Percentiles rank a stretch among this genome's conserved stretches.
These are phyloP conservation scores for Sphagnum fallax DNA, from an alignment of 228 moss, liverwort and hornwort species.

Conservation along the genomic window DNA sequence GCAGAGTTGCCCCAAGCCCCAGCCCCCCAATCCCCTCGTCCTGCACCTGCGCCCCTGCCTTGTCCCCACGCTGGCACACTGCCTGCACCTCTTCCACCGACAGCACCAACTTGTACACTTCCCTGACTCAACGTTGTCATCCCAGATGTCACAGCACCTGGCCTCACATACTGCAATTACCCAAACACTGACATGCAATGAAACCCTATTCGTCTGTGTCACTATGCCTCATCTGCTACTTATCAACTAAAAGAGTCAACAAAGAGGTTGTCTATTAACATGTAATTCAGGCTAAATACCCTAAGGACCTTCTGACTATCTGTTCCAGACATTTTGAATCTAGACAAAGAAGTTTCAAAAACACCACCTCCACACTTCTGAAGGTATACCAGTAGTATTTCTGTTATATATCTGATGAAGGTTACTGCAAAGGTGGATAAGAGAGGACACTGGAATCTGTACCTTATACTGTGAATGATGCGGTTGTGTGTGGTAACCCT, in stretches of 20 bases:
- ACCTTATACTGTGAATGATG: slow-evolving; percentile 96
- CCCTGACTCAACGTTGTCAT: slow-evolving; percentile 52
- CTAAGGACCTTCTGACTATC: too few species aligned
- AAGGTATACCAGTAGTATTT: too few species aligned
- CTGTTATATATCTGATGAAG: too few species aligned
- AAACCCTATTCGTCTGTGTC: too few species aligned
- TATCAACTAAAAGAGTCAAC: neutral
- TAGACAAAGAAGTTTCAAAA: neutral
- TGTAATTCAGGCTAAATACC: neutral
- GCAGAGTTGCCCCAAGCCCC: slow-evolving; percentile 60
- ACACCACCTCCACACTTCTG: too few species aligned
- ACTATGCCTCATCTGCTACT: too few species aligned
- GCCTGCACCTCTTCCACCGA: slow-evolving; percentile 48
- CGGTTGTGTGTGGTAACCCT: slow-evolving; percentile 79
- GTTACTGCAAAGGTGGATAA: too few species aligned
- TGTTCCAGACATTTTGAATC: neutral
- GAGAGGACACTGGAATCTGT: neutral
- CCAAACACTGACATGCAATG: slow-evolving; percentile 2
- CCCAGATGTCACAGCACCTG: slow-evolving; percentile 71
- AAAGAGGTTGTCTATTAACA: neutral
- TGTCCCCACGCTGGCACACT: slow-evolving; percentile 60
- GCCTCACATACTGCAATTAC: slow-evolving; percentile 84
- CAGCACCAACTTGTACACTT: slow-evolving; percentile 37
- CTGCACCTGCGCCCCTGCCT: slow-evolving; percentile 53
- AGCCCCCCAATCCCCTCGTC: slow-evolving; percentile 78